These are phyloP conservation scores for Toxoplasma gondii DNA, from an alignment of 169 alveolate species.

Conservation along the genomic window DNA sequence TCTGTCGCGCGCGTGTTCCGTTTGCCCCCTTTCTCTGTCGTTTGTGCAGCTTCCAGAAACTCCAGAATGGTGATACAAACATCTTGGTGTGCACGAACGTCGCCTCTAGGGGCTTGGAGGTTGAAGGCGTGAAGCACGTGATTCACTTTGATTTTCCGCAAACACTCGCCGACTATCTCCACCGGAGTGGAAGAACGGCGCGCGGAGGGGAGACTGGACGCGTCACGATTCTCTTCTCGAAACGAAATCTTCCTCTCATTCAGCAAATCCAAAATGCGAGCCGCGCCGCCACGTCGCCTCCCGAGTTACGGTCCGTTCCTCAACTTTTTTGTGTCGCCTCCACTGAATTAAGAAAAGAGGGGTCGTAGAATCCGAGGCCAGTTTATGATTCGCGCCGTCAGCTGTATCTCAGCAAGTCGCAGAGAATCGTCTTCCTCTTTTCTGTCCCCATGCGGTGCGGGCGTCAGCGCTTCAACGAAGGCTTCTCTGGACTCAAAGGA, in stretches of 20 bases:
- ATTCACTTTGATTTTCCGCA: constrained; percentile 96
- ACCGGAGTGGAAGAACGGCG: constrained; percentile 99
- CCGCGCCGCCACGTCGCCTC: constrained; percentile 21
- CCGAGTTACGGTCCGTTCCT: not conserved
- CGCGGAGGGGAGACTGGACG: constrained; percentile 98
- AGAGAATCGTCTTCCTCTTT: no score
- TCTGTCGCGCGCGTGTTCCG: no score
- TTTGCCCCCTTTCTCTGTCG: no score
- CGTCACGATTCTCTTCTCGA: constrained; percentile 71
- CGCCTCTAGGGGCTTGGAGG: constrained; percentile 98
- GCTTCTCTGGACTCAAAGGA: no score
- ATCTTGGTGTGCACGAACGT: constrained; percentile 97
- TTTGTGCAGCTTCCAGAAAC: constrained; percentile 81
- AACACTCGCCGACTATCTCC: constrained; percentile 91
- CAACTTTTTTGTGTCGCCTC: not conserved
- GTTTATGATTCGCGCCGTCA: not conserved
- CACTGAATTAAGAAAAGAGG: not conserved
- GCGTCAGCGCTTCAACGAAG: no score
- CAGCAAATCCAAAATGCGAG: constrained; percentile 41
- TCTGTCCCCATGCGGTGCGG: no score
- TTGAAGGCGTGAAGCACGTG: constrained; percentile 94
- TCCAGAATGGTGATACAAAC: constrained; percentile 90
- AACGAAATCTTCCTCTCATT: constrained; percentile 49
- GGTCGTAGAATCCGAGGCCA: not conserved
- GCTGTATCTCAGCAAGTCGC: not conserved